These are phyloP conservation scores for Phytopythium chamaehyphon DNA, from an alignment of 352 stramenopile species.

Conservation along the genomic window DNA sequence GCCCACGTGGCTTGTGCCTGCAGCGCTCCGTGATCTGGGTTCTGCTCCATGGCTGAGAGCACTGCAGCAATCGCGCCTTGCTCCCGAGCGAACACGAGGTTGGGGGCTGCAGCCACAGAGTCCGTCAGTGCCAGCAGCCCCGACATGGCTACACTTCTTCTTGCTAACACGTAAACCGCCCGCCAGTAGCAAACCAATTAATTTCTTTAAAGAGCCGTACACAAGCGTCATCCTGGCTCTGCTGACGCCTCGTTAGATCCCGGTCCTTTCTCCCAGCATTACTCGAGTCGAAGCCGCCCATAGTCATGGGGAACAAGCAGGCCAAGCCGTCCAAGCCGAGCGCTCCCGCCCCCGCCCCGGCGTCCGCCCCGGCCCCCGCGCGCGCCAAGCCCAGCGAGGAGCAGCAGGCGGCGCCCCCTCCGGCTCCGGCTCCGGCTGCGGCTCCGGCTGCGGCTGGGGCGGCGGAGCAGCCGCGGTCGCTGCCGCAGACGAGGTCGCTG, in stretches of 20 bases:
- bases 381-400: conserved; percentile 11
- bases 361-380: conserved; percentile 7
- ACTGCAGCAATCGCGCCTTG: conserved; percentile 64
- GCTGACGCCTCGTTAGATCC: neutral
- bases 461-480: conserved; percentile 2
- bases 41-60: conserved; percentile 53
- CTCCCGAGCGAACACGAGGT: conserved; percentile 52
- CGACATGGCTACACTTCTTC: too few relatives aligned
- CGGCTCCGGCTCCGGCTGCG: neutral
- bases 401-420: conserved; percentile 4
- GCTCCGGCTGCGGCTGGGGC: conserved; percentile 9
- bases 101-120: conserved; percentile 31
- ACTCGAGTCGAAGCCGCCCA: neutral
- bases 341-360: conserved; percentile 2
- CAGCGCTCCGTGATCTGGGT: conserved; percentile 59
- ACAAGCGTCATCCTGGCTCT: neutral
- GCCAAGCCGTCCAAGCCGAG: conserved; percentile 35
- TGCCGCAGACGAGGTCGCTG: conserved; percentile 22
- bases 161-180: too few relatives aligned
- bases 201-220: too few relatives aligned
- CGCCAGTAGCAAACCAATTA: too few relatives aligned
- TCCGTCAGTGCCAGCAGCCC: neutral
- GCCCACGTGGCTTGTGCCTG: conserved; percentile 72
- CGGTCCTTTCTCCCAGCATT: neutral
- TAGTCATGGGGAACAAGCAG: conserved; percentile 88